These are phyloP conservation scores for Penicillium alfredii DNA, from an alignment of 495 filamentous ascomycete species.

Conservation along the genomic window DNA sequence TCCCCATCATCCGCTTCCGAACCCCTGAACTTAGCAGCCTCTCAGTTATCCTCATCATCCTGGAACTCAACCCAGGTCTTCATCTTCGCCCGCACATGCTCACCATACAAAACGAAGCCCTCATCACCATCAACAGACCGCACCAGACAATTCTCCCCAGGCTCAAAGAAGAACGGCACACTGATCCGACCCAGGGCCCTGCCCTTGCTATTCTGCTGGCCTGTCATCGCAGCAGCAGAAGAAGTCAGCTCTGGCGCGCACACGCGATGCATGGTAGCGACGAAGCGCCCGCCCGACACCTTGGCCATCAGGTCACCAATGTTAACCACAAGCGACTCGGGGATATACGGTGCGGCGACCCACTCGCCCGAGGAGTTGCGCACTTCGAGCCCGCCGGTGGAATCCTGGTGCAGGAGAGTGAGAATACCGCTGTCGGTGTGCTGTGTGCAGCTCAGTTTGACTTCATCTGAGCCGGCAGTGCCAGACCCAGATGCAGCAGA, in stretches of 20 bases:
- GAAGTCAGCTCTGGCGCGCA: slow-evolving; percentile 14
- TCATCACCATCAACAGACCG: slow-evolving; percentile 28
- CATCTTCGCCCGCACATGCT: slow-evolving; percentile 44
- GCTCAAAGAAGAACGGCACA: slow-evolving; percentile 48
- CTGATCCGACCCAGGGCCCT: slow-evolving; percentile 33
- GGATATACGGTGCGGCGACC: slow-evolving; percentile 40
- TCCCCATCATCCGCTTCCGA: background rate
- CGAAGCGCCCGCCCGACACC: slow-evolving; percentile 42
- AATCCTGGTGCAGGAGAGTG: slow-evolving; percentile 40
- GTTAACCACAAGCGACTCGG: slow-evolving; percentile 43
- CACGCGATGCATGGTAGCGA: slow-evolving; percentile 46
- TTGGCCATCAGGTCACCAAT: slow-evolving; percentile 46
- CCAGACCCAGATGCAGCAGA: slow-evolving; percentile 6
- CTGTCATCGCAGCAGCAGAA: background rate
- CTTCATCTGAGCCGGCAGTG: slow-evolving; percentile 8
- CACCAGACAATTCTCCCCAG: slow-evolving; percentile 36
- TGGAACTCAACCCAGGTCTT: slow-evolving; percentile 41
- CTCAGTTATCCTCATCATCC: slow-evolving; percentile 6
- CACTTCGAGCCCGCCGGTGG: slow-evolving; percentile 39
- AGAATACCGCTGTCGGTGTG: slow-evolving; percentile 42
- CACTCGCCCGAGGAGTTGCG: slow-evolving; percentile 34
- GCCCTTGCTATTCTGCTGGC: slow-evolving; percentile 2
- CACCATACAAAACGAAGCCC: slow-evolving; percentile 34
- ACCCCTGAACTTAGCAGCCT: background rate
- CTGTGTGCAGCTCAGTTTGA: slow-evolving; percentile 39